These are phyloP conservation scores for Pythium graminicola DNA, from an alignment of 352 stramenopile species.

Conservation along the genomic window DNA sequence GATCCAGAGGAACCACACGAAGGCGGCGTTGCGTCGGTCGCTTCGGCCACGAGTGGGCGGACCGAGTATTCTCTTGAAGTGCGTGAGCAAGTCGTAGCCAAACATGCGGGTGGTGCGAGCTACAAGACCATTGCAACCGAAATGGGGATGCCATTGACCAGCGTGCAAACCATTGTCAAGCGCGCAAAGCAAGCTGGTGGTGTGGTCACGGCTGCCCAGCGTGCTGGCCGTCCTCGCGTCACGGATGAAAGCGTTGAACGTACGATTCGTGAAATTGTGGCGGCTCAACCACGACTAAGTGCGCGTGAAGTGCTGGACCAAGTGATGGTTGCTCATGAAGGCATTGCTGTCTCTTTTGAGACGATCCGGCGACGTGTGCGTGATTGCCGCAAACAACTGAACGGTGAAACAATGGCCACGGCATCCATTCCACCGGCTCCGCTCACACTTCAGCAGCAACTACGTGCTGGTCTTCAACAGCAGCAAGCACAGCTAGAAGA, in stretches of 20 bases:
- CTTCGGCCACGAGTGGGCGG: not conserved
- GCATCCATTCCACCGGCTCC: not conserved
- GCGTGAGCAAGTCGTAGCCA: constrained; percentile 21
- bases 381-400: constrained; percentile 23
- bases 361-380: constrained; percentile 36
- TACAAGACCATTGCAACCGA: constrained; percentile 27
- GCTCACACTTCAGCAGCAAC: not conserved
- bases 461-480: not conserved
- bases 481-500: constrained; percentile 1
- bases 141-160: constrained; percentile 27
- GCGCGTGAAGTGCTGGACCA: constrained; percentile 26
- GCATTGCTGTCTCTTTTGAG: constrained; percentile 31
- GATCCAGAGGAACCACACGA: not conserved
- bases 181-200: constrained; percentile 28
- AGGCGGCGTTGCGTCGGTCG: not conserved
- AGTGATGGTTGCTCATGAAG: constrained; percentile 15
- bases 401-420: not conserved
- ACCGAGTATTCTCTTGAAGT: constrained; percentile 26
- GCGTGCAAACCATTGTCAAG: constrained; percentile 32
- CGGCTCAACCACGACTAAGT: constrained; percentile 13
- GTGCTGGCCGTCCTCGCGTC: constrained; percentile 25
- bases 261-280: constrained; percentile 25
- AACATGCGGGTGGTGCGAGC: constrained; percentile 15
- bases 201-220: constrained; percentile 17
- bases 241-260: constrained; percentile 29